Percentiles rank a stretch among this genome's conserved stretches.
Evolutionary conservation across 768 basidiomycete genomes (phyloP).

Genomic region (Lentinula raphanica): DNA sequence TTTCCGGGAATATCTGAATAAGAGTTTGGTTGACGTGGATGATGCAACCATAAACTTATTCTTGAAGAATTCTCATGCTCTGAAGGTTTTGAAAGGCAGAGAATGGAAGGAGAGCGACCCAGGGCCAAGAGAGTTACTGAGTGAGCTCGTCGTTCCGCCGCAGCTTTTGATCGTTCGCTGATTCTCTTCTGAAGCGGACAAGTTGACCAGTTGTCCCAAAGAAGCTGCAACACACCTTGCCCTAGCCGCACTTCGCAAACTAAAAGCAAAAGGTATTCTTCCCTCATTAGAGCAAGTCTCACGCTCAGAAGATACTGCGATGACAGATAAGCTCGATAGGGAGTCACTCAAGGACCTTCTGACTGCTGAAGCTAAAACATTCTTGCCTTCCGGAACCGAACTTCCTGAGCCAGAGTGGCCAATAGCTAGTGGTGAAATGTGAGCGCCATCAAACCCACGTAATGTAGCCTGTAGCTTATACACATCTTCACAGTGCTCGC

Average conservation of each 20-base stretch:
- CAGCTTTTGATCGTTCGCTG: conserved; percentile 1
- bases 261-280: conserved; percentile 23
- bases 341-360: conserved; percentile 23
- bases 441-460: conserved; percentile 26
- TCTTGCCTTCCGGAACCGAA: conserved; percentile 45
- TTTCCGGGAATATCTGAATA: conserved; percentile 43
- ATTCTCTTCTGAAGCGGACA: conserved; percentile 29
- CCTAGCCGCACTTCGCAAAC: conserved; percentile 51
- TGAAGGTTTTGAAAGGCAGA: conserved; percentile 61
- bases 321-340: neutral
- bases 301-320: neutral
- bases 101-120: conserved; percentile 54
- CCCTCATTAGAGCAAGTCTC: conserved; percentile 39
- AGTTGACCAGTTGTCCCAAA: conserved; percentile 39
- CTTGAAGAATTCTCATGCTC: conserved; percentile 74
- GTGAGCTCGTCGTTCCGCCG: neutral
- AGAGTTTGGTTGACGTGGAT: conserved; percentile 31
- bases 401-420: conserved; percentile 49
- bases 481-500: conserved; percentile 52
- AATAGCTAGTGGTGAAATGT: conserved; percentile 76
- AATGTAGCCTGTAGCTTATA: conserved; percentile 8
- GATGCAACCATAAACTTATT: conserved; percentile 61
- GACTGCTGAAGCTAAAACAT: conserved; percentile 40
- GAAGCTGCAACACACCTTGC: conserved; percentile 68
- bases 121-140: conserved; percentile 10